Conservation (phyloP, 768 basidiomycete genomes). For the Boletus barrowsii region DNA sequence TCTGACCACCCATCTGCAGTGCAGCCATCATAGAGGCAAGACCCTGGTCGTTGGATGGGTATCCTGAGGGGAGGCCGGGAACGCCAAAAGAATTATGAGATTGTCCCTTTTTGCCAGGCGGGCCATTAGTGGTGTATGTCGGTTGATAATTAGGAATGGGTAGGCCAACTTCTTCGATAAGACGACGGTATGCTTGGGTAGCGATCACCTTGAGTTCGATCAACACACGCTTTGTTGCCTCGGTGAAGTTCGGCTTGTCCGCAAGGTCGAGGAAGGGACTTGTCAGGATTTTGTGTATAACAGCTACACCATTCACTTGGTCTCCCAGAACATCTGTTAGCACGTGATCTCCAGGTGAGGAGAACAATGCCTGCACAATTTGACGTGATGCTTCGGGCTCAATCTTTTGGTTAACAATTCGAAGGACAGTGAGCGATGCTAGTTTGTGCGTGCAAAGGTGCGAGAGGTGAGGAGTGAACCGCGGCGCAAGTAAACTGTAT, state of each 20-base stretch:
- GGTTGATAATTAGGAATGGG: slow-evolving; percentile 87
- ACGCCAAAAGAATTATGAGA: slow-evolving; percentile 58
- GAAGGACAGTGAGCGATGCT: slow-evolving; percentile 89
- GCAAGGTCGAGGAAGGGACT: slow-evolving; percentile 77
- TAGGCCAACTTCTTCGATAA: slow-evolving; percentile 93
- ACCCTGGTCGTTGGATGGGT: slow-evolving; percentile 80
- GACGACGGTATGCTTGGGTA: slow-evolving; percentile 89
- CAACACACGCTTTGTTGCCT: slow-evolving; percentile 86
- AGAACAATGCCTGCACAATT: slow-evolving; percentile 87
- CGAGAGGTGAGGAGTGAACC: slow-evolving; percentile 94
- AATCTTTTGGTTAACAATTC: slow-evolving; percentile 95
- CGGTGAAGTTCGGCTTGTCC: slow-evolving; percentile 68
- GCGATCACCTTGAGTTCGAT: slow-evolving; percentile 89
- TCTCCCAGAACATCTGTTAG: slow-evolving; percentile 92
- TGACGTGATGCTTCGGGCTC: slow-evolving; percentile 86
- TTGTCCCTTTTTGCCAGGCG: slow-evolving; percentile 57
- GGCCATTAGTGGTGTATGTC: slow-evolving; percentile 60
- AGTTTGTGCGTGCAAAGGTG: slow-evolving; percentile 98
- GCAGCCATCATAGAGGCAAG: slow-evolving; percentile 93
- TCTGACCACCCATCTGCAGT: slow-evolving; percentile 86
- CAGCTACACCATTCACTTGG: slow-evolving; percentile 93
- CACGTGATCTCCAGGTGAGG: slow-evolving; percentile 85
- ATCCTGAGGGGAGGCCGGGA: slow-evolving; percentile 74
- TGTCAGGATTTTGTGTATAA: slow-evolving; percentile 88
- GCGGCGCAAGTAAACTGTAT: slow-evolving; percentile 89